phyloP scores from a whole-genome alignment of 306 rosid species.

The Rosa rugosa region DNA sequence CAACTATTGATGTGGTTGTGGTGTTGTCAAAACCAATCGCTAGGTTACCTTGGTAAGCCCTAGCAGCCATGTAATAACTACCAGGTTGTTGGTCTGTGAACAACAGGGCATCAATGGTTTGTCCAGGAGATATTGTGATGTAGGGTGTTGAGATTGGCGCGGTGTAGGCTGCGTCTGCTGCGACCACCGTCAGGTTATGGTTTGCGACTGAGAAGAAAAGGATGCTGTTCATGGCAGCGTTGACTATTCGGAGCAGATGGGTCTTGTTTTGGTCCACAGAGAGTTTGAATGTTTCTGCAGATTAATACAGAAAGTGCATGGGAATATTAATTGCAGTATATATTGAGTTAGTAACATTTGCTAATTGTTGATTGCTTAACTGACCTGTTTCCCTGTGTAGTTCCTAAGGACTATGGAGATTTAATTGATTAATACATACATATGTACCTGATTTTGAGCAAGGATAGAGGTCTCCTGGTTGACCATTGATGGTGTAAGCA shows the following conservation, averaged over 20 bases:
- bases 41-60: constrained; percentile 27
- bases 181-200: constrained; percentile 53
- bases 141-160: constrained; percentile 43
- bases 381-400: too few species aligned
- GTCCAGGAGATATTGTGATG: constrained; percentile 55
- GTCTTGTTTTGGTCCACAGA: too few species aligned
- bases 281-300: constrained; percentile 39
- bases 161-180: constrained; percentile 50
- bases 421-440: too few species aligned
- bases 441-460: too few species aligned
- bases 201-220: constrained; percentile 47
- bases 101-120: constrained; percentile 49
- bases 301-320: too few species aligned
- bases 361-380: too few species aligned
- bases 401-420: too few species aligned
- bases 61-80: constrained; percentile 59
- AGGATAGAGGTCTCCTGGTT: too few species aligned
- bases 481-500: too few species aligned
- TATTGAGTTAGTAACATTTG: too few species aligned
- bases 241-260: constrained; percentile 37
- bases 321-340: too few species aligned
- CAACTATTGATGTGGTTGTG: constrained; percentile 45
- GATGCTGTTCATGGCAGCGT: constrained; percentile 43
- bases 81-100: constrained; percentile 36
- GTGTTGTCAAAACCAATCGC: constrained; percentile 29